Conservation (phyloP, 352 stramenopile species). For the Globisporangium nunn region DNA sequence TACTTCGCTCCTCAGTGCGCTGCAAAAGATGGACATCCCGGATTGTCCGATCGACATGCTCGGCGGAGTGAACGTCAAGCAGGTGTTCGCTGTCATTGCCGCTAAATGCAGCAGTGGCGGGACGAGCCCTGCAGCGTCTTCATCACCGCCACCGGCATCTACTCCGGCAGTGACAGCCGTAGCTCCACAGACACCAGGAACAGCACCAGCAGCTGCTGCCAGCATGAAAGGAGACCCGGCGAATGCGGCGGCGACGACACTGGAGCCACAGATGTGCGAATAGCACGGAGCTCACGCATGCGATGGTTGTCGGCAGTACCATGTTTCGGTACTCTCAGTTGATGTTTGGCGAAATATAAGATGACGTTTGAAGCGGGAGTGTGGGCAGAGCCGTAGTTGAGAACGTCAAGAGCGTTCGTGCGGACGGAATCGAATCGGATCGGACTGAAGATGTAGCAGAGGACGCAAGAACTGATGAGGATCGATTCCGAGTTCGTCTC, state of each 20-base stretch:
- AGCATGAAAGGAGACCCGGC: too few relatives aligned
- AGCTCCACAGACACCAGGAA: not conserved
- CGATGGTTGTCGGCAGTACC: not conserved
- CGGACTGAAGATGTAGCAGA: not conserved
- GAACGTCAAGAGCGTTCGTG: not conserved
- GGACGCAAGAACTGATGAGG: not conserved
- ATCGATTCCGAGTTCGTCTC: not conserved
- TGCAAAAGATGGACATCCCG: constrained; percentile 28
- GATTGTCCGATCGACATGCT: constrained; percentile 37
- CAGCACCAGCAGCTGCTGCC: not conserved
- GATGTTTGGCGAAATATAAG: not conserved
- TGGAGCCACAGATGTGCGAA: constrained; percentile 11
- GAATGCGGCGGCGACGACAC: not conserved
- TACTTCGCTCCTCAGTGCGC: constrained; percentile 17
- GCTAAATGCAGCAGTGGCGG: constrained; percentile 2
- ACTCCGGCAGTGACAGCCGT: constrained; percentile 7
- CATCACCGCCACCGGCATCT: not conserved
- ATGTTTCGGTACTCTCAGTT: not conserved
- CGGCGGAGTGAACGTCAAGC: constrained; percentile 37
- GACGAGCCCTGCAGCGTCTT: not conserved
- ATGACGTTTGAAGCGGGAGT: not conserved
- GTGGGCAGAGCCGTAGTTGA: not conserved
- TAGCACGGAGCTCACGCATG: constrained; percentile 2
- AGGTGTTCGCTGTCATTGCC: constrained; percentile 14
- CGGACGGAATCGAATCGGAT: not conserved